A percentile compares a stretch with the other conserved stretches of the same genome.
phyloP scores from a whole-genome alignment of 192 early-diverging fungal genomes.

The Mortierella hygrophila region DNA sequence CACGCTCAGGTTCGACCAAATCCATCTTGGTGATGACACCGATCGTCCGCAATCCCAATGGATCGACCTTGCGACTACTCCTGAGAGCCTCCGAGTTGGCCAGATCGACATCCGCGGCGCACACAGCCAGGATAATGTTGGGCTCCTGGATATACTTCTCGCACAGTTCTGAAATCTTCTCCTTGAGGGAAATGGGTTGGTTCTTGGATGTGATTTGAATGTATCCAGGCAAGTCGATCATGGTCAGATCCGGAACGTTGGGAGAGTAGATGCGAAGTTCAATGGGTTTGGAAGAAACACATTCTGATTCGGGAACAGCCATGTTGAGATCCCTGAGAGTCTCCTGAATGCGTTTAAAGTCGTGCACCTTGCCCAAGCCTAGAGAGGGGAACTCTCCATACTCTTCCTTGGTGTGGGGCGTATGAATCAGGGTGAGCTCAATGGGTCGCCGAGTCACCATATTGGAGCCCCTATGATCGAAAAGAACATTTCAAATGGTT shows the following conservation, averaged over 20 bases:
- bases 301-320: conserved; percentile 93
- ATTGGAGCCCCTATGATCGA: conserved; percentile 69
- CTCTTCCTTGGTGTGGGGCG: conserved; percentile 79
- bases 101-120: conserved; percentile 87
- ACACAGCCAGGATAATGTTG: conserved; percentile 89
- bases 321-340: conserved; percentile 96
- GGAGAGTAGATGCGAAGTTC: conserved; percentile 89
- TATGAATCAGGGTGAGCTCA: conserved; percentile 87
- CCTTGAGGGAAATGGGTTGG: conserved; percentile 82
- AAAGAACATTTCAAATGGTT: neutral
- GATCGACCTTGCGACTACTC: conserved; percentile 83
- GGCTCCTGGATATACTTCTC: conserved; percentile 85
- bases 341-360: conserved; percentile 91
- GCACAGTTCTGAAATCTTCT: conserved; percentile 85
- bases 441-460: conserved; percentile 90
- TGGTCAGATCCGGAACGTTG: conserved; percentile 84
- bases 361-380: conserved; percentile 88
- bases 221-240: conserved; percentile 90
- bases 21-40: conserved; percentile 93
- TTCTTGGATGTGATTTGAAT: conserved; percentile 88
- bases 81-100: conserved; percentile 88
- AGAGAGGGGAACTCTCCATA: conserved; percentile 90
- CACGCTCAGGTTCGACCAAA: conserved; percentile 84
- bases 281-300: conserved; percentile 87
- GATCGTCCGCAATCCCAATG: conserved; percentile 83